Conservation (phyloP, 805 yeast species). For the Starmerella asiatica region DNA sequence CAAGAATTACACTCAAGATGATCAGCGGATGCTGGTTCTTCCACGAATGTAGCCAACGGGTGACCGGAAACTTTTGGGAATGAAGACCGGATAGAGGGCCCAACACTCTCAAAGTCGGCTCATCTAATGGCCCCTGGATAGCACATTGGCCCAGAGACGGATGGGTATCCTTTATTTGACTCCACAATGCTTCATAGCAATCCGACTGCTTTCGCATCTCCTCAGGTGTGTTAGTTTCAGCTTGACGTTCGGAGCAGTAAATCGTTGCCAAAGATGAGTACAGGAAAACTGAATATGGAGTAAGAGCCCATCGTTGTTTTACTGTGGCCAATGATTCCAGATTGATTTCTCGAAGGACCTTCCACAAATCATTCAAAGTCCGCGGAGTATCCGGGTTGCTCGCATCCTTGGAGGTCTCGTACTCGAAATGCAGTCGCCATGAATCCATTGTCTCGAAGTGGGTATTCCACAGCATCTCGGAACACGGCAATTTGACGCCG, state of each 20-base stretch:
- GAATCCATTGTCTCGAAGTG: background rate
- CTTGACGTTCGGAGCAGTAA: too few species aligned
- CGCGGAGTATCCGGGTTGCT: too few species aligned
- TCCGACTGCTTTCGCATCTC: background rate
- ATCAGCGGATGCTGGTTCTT: conserved; percentile 1
- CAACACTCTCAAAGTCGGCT: background rate
- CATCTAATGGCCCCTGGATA: background rate
- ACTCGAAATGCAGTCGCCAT: background rate
- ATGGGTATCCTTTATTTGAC: background rate
- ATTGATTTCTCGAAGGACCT: too few species aligned
- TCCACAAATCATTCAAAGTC: too few species aligned
- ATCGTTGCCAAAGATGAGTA: too few species aligned
- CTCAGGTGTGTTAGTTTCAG: too few species aligned
- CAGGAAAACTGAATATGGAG: too few species aligned
- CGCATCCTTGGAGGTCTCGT: background rate
- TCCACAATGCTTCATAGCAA: background rate
- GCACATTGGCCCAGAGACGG: background rate
- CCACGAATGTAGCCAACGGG: background rate
- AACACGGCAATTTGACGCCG: background rate
- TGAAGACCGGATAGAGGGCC: background rate
- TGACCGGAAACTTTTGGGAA: background rate
- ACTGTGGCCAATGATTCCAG: too few species aligned
- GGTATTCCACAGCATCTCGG: conserved; percentile 3
- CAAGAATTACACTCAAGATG: background rate
- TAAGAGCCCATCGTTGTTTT: too few species aligned